Evolutionary conservation across 2,329 filamentous ascomycete species (phyloP).

Genomic region (Pyrenophora graminea): DNA sequence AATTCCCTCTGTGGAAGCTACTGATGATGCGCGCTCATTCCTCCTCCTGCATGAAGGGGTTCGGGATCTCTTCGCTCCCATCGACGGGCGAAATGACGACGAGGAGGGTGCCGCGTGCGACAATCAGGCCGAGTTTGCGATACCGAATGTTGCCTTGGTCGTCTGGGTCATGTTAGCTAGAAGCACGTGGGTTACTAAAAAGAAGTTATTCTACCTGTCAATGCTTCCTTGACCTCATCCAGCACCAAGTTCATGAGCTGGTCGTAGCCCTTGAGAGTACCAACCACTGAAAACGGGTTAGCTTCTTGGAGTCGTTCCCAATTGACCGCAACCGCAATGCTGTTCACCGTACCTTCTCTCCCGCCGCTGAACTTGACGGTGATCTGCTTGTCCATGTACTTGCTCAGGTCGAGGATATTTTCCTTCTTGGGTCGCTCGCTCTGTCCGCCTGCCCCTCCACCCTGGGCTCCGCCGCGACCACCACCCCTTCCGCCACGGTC

Average conservation of each 20-base stretch:
- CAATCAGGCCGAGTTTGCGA: constrained; percentile 80
- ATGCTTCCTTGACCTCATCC: constrained; percentile 87
- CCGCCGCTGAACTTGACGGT: constrained; percentile 97
- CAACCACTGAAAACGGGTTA: constrained; percentile 65
- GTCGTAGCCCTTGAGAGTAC: constrained; percentile 92
- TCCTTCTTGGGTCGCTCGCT: constrained; percentile 90
- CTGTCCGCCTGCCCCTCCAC: constrained; percentile 33
- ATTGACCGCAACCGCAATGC: neutral
- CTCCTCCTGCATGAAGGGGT: constrained; percentile 81
- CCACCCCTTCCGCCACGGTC: constrained; percentile 51
- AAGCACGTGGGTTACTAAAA: neutral
- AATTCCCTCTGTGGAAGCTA: neutral
- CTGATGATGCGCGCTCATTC: constrained; percentile 21
- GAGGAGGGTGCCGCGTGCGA: constrained; percentile 86
- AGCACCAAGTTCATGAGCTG: constrained; percentile 97
- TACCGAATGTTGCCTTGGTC: constrained; percentile 88
- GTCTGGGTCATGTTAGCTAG: constrained; percentile 60
- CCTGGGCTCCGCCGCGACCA: constrained; percentile 46
- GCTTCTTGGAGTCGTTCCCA: constrained; percentile 3
- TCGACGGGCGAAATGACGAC: constrained; percentile 92
- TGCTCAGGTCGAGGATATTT: constrained; percentile 91
- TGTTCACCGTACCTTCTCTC: constrained; percentile 68
- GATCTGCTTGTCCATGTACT: constrained; percentile 97
- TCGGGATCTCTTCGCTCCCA: constrained; percentile 93
- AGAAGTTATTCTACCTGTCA: constrained; percentile 79